Evolutionary conservation across 768 basidiomycete genomes (phyloP).

Genomic region (Pulveroboletus sp.): DNA sequence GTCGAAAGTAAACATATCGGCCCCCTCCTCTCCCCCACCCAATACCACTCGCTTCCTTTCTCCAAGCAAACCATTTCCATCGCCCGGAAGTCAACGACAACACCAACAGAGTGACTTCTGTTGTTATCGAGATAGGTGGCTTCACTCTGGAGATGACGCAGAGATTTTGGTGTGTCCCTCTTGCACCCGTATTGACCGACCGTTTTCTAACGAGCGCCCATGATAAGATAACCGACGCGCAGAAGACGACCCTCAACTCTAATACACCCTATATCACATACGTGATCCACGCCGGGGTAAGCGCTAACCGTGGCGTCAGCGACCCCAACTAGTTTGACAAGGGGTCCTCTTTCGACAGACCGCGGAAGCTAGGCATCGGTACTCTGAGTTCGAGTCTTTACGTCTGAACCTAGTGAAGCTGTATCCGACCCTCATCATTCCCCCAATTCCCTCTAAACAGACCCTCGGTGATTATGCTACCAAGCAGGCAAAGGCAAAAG

Average conservation of each 20-base stretch:
- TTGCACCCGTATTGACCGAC: neutral
- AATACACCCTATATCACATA: conserved; percentile 91
- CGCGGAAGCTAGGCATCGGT: conserved; percentile 80
- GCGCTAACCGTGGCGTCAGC: conserved; percentile 19
- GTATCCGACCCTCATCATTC: conserved; percentile 94
- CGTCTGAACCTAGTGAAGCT: conserved; percentile 78
- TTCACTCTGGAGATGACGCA: conserved; percentile 79
- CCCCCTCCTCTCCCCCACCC: conserved; percentile 54
- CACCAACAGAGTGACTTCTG: conserved; percentile 67
- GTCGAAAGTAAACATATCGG: conserved; percentile 38
- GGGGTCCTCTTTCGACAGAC: conserved; percentile 45
- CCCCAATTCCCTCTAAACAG: conserved; percentile 97
- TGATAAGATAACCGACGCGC: conserved; percentile 85
- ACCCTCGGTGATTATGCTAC: conserved; percentile 94
- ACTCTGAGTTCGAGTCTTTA: conserved; percentile 96
- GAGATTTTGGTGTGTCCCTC: conserved; percentile 64
- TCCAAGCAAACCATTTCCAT: conserved; percentile 48
- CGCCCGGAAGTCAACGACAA: conserved; percentile 53
- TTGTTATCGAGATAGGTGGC: conserved; percentile 66
- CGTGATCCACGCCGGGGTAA: conserved; percentile 84
- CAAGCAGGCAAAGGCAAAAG: conserved; percentile 94
- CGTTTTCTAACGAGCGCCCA: conserved; percentile 7
- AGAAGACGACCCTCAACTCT: conserved; percentile 90
- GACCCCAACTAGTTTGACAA: too few species aligned
- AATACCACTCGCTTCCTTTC: conserved; percentile 44